Evolutionary conservation across 75 land plant genomes (phyloP), one percentile per base, ranked within the genome.

Genomic region (Isoetes taiwanensis): DNA sequence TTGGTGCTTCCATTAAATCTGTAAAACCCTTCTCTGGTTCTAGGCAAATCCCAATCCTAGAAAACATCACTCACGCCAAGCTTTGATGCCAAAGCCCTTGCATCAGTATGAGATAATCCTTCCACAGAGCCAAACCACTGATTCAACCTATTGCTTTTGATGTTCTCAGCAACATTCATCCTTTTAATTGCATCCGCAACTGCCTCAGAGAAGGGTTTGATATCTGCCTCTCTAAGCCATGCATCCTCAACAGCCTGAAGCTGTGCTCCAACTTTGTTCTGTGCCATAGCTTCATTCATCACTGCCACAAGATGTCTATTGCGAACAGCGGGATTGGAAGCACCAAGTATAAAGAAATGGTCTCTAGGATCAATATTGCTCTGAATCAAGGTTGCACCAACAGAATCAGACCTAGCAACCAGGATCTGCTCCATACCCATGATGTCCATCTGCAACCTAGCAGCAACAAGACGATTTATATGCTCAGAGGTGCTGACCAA

Each of bases 381-480:
- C 64, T 80, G 84, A 43, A 88, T 70, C 25, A 88, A 62, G 6
- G 64, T 84, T 5, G 95, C 95, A 10, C 76, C 95, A 25, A 65
- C 95, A 1, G 95, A 90, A 61, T 88, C 95, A 5, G 95, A 77
- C n/a, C 90, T 56, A n/a, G 84, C 85, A 17, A 82, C 76, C 11
- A 84, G 53, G 0, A 87, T 56, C 10, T 84, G 83, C 70, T 88
- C 95, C 16, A 72, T 76, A 8, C 85, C 95, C 95, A 88, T 88
- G 43, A 88, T 63, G 64, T 88, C 95, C 43, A 85, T 78, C 73
- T 88, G 95, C 56, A 85, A 59, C 41, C 95, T 50, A 1, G 80
- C 85, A 14, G 95, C 95, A 0, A 84, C 83, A 16, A 88, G 78
- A 11, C 95, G 43, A 50, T 81, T 88, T 61, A 85, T 75, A 55